Conservation (phyloP, 1,139 yeast species). For the Pichia sp. region DNA sequence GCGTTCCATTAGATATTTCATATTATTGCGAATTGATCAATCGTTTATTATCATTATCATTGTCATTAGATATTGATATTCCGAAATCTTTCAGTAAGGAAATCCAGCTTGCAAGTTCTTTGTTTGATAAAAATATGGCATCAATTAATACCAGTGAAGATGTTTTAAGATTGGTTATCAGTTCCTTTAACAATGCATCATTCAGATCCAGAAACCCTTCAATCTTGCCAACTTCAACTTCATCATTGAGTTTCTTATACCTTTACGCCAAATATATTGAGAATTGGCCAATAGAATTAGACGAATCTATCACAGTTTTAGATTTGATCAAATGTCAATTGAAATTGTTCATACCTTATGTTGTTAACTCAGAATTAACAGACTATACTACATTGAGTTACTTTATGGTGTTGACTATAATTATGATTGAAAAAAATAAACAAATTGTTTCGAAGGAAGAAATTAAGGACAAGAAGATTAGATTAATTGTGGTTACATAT, state of each 20-base stretch:
- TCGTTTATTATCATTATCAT: conserved; percentile 44
- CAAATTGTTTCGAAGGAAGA: neutral
- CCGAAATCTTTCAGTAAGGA: conserved; percentile 38
- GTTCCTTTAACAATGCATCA: conserved; percentile 31
- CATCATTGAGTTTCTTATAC: conserved; percentile 34
- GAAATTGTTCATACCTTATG: conserved; percentile 26
- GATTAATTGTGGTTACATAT: conserved; percentile 34
- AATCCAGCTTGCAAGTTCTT: conserved; percentile 28
- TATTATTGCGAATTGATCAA: conserved; percentile 36
- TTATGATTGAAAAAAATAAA: conserved; percentile 7
- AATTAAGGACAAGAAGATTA: neutral
- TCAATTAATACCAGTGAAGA: conserved; percentile 28
- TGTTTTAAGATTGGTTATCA: conserved; percentile 38
- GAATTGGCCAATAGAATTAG: conserved; percentile 11
- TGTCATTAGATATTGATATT: conserved; percentile 64
- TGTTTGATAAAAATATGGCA: conserved; percentile 28
- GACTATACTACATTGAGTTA: conserved; percentile 20
- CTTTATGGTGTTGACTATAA: conserved; percentile 19
- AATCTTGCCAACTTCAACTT: conserved; percentile 30
- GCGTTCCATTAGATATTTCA: neutral
- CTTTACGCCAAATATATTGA: conserved; percentile 27
- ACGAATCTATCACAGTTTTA: conserved; percentile 11
- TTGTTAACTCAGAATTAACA: conserved; percentile 22
- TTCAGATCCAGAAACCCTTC: conserved; percentile 13
- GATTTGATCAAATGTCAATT: conserved; percentile 28